Conservation (phyloP, 2,329 filamentous ascomycete species). For the Harringtonia aguacate region DNA sequence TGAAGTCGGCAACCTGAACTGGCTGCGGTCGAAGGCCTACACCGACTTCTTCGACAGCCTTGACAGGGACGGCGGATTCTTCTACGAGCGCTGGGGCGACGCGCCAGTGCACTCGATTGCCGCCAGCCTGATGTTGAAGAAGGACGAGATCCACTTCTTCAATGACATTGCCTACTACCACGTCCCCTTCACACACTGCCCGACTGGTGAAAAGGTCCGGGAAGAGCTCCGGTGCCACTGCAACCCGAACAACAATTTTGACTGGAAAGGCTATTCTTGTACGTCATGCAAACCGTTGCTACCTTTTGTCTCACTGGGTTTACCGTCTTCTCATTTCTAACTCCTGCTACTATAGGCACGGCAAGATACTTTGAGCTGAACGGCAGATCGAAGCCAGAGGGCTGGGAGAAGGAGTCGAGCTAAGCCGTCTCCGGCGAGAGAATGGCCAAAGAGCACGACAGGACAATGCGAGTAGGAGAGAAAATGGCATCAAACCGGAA, state of each 20-base stretch:
- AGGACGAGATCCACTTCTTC: slow-evolving; percentile 96
- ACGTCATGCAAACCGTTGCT: slow-evolving; percentile 28
- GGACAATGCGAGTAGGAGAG: no score
- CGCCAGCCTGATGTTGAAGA: slow-evolving; percentile 74
- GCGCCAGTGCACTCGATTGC: slow-evolving; percentile 98
- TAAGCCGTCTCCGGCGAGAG: no score
- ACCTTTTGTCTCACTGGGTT: not conserved
- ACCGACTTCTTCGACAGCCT: slow-evolving; percentile 82
- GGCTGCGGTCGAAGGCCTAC: slow-evolving; percentile 84
- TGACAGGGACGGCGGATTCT: slow-evolving; percentile 90
- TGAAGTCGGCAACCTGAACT: slow-evolving; percentile 87
- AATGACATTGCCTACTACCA: slow-evolving; percentile 98
- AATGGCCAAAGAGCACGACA: no score
- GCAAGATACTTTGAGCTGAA: slow-evolving; percentile 78
- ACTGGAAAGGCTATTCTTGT: slow-evolving; percentile 99
- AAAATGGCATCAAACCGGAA: no score
- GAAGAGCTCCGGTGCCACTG: slow-evolving; percentile 86
- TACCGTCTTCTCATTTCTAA: not conserved
- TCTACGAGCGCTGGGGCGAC: slow-evolving; percentile 98
- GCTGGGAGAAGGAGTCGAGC: slow-evolving; percentile 63
- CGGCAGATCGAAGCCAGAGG: slow-evolving; percentile 69
- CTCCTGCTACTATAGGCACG: slow-evolving; percentile 49
- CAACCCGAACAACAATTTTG: slow-evolving; percentile 94
- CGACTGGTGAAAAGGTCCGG: slow-evolving; percentile 75
- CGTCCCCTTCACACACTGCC: slow-evolving; percentile 95